Evolutionary conservation across 192 early-diverging fungal genomes (phyloP).

Genomic region (Kappamyces sp.): DNA sequence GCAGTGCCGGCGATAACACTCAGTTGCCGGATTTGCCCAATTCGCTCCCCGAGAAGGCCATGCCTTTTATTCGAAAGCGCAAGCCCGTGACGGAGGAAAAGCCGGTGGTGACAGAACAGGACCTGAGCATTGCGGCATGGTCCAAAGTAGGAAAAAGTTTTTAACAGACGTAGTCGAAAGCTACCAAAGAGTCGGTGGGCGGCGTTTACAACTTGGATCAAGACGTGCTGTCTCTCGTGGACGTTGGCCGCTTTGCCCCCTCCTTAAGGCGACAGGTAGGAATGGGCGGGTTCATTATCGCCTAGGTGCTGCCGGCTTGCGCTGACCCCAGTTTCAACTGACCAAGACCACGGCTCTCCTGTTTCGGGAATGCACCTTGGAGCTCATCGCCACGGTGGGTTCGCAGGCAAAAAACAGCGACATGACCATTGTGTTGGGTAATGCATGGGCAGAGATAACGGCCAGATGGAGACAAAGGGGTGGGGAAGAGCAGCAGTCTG

Average conservation of each 20-base stretch:
- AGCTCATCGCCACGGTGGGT: background rate
- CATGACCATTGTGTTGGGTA: conserved; percentile 8
- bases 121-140: too few relatives aligned
- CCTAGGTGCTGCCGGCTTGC: background rate
- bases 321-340: conserved; percentile 9
- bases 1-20: too few relatives aligned
- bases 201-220: conserved; percentile 1
- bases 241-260: background rate
- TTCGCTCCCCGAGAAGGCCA: too few relatives aligned
- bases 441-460: background rate
- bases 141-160: too few relatives aligned
- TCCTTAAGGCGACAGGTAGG: conserved; percentile 10
- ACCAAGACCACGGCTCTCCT: background rate
- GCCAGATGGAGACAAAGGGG: background rate
- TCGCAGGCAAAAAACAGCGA: background rate
- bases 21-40: too few relatives aligned
- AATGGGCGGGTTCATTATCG: too few relatives aligned
- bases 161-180: too few relatives aligned
- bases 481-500: conserved; percentile 1
- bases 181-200: conserved; percentile 2
- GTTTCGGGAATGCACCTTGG: background rate
- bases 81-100: too few relatives aligned
- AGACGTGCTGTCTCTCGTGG: background rate
- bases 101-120: too few relatives aligned
- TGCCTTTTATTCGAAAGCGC: too few relatives aligned